Evolutionary conservation across 306 rosid species (phyloP), one percentile per base, ranked within the genome.

Genomic region (Quercus cerris): DNA sequence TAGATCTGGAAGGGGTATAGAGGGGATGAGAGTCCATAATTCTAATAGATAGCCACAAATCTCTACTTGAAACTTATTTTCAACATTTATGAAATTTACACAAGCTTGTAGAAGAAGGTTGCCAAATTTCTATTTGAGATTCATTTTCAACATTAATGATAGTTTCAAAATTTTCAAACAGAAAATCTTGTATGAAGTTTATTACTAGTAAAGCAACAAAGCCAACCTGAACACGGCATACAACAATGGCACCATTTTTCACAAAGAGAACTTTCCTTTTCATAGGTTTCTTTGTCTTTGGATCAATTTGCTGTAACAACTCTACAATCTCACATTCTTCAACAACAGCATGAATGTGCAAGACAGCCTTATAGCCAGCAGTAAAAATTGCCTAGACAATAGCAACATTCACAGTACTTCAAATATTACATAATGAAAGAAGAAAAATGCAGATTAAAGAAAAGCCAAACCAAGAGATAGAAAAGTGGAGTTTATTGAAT

Each of bases 241-340:
- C 7, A 57, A 96, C 85, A 71, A 87, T 54, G 66, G 99, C 99
- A 56, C 97, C 93, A 81, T 90, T 96, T 90, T 96, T 96, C 76
- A 96, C 99, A 82, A 93, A 96, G 61, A 94, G 97, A 73, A 90
- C 74, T 78, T 85, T 90, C 90, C 89, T 96, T 78, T 90, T 96
- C 88, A 89, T 84, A 51, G 97, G 93, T 81, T 91, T 96, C 89
- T 41, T 91, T 27, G 98, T 91, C 97, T 86, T 96, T 18, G 93
- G 89, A 87, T 96, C 99, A 73, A 96, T 90, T 91, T 96, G 97
- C 55, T 94, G 92, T 14, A 93, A 62, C 77, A 96, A 89, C 80
- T 96, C 97, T 52, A 96, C 93, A 77, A 96, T 93, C 87, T 96
- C 99, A 84, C 99, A 96, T 84, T 96, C 99, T 86, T 96, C 99